Conservation (phyloP, 768 basidiomycete genomes). For the Hypholoma fasciculare region DNA sequence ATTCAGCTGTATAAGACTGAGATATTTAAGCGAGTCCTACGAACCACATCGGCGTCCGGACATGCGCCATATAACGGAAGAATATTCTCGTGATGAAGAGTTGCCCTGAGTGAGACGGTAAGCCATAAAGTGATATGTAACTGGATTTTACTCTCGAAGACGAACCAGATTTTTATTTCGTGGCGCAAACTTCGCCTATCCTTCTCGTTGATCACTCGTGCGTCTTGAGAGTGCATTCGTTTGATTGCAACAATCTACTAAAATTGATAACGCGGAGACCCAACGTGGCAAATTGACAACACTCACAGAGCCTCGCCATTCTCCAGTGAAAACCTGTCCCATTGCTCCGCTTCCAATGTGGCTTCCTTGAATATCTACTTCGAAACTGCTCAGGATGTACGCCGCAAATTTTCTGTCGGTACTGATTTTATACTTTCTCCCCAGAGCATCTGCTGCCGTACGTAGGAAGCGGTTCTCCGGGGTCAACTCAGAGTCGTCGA, state of each 20-base stretch:
- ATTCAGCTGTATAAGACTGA: not conserved
- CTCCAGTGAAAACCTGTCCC: not conserved
- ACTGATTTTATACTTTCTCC: slow-evolving; percentile 1
- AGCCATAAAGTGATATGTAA: too few relatives aligned
- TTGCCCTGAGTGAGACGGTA: not conserved
- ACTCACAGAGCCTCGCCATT: slow-evolving; percentile 4
- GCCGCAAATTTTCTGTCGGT: slow-evolving; percentile 5
- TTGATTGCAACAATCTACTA: not conserved
- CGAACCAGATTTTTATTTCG: slow-evolving; percentile 3
- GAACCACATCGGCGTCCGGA: slow-evolving; percentile 1
- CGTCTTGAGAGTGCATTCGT: slow-evolving; percentile 1
- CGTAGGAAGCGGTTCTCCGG: slow-evolving; percentile 2
- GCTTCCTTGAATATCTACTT: not conserved
- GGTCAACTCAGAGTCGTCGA: not conserved
- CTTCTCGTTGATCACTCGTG: slow-evolving; percentile 2
- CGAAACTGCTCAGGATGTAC: slow-evolving; percentile 2
- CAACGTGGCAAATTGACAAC: not conserved
- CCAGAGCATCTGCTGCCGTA: not conserved
- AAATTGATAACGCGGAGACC: not conserved
- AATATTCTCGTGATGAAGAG: slow-evolving; percentile 4
- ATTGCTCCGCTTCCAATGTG: slow-evolving; percentile 1
- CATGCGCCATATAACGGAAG: slow-evolving; percentile 1
- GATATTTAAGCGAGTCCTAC: not conserved
- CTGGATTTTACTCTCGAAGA: too few relatives aligned
- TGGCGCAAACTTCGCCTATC: slow-evolving; percentile 3